Evolutionary conservation across 2,329 filamentous ascomycete genomes (phyloP).

Genomic region (Fusarium virguliforme): DNA sequence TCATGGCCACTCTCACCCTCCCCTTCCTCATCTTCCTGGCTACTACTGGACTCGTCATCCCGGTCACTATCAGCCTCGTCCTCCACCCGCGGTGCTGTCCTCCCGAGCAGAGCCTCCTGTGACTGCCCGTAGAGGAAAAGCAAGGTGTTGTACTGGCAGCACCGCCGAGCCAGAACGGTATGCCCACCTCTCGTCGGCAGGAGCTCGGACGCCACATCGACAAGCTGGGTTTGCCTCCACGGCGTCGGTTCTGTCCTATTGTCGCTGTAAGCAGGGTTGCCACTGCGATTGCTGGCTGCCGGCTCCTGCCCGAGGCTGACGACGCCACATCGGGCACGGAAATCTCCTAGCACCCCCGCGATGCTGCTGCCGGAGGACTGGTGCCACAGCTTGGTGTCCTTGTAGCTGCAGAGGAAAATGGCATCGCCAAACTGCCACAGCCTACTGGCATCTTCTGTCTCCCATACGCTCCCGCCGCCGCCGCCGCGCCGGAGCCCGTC

Average conservation of each 20-base stretch:
- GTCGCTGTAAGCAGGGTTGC: not conserved
- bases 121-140: constrained; percentile 11
- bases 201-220: not conserved
- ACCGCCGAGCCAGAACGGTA: constrained; percentile 3
- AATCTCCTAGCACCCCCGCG: constrained; percentile 2
- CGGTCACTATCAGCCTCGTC: constrained; percentile 10
- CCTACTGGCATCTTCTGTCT: not conserved
- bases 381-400: constrained; percentile 4
- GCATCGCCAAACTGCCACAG: not conserved
- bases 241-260: constrained; percentile 5
- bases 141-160: not conserved
- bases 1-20: constrained; percentile 4
- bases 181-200: not conserved
- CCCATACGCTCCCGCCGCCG: not conserved
- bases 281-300: not conserved
- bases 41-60: constrained; percentile 8
- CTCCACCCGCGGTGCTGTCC: constrained; percentile 7
- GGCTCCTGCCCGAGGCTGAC: not conserved
- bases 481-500: not conserved
- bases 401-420: constrained; percentile 2
- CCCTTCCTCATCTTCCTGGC: constrained; percentile 15
- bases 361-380: not conserved
- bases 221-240: not conserved
- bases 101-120: constrained; percentile 15
- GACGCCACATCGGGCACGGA: not conserved